These are phyloP conservation scores for Metroxylon sagu DNA, from an alignment of 176 grass and related monocot species.

Conservation along the genomic window DNA sequence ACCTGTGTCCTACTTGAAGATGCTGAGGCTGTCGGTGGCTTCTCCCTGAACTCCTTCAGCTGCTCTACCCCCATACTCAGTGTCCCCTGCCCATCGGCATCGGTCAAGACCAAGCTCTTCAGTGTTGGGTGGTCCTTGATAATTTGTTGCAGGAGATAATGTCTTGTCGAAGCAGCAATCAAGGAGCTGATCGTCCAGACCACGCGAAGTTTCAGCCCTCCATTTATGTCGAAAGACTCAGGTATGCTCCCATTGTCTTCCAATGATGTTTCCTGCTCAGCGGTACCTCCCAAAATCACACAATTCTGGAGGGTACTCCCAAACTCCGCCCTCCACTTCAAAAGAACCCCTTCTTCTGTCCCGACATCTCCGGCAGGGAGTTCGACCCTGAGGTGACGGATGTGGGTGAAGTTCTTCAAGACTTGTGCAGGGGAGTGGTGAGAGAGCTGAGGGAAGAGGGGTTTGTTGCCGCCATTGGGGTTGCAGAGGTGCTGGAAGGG, in stretches of 20 bases:
- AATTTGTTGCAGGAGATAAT: slow-evolving; percentile 72
- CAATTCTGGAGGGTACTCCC: slow-evolving; percentile 86
- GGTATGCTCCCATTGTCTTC: slow-evolving; percentile 91
- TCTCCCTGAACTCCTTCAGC: slow-evolving; percentile 89
- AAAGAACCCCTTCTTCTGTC: slow-evolving; percentile 65
- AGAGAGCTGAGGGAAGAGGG: slow-evolving; percentile 71
- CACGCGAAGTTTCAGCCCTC: slow-evolving; percentile 78
- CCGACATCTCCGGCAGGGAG: slow-evolving; percentile 73
- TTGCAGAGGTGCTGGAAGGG: slow-evolving; percentile 53
- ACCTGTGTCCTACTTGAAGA: slow-evolving; percentile 85
- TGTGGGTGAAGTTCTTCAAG: slow-evolving; percentile 54
- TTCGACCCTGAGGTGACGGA: slow-evolving; percentile 60
- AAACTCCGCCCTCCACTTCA: slow-evolving; percentile 90
- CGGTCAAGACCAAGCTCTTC: slow-evolving; percentile 53
- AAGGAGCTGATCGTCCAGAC: slow-evolving; percentile 97
- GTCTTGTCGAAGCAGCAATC: slow-evolving; percentile 82
- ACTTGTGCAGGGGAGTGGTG: slow-evolving; percentile 85
- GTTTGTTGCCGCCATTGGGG: slow-evolving; percentile 32
- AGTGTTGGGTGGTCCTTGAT: slow-evolving; percentile 83
- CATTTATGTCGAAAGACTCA: slow-evolving; percentile 90
- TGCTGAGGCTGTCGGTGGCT: slow-evolving; percentile 53
- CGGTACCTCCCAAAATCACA: slow-evolving; percentile 70
- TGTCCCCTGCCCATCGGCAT: slow-evolving; percentile 73
- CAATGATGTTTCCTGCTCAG: slow-evolving; percentile 18
- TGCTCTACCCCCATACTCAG: slow-evolving; percentile 63